phyloP scores from a whole-genome alignment of 495 filamentous ascomycete species.

The Penicillium cinerascens region DNA sequence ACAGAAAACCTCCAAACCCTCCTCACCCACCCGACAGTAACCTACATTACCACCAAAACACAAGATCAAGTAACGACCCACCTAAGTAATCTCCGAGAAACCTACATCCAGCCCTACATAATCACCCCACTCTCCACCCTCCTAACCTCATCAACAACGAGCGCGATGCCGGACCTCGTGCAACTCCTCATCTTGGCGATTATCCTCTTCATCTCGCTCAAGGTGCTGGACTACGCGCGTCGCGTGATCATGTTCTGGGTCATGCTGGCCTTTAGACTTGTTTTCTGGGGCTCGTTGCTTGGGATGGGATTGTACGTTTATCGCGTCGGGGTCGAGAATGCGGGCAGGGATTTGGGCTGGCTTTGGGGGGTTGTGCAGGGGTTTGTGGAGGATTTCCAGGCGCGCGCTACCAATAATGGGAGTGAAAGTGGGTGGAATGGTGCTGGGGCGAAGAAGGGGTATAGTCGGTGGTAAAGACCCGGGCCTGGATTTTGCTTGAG shows the following conservation, averaged over 20 bases:
- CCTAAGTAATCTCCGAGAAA: slow-evolving; percentile 33
- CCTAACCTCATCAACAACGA: slow-evolving; percentile 44
- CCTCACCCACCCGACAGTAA: slow-evolving; percentile 25
- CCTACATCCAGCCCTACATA: slow-evolving; percentile 41
- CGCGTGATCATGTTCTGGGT: slow-evolving; percentile 72
- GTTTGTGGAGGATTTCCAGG: slow-evolving; percentile 52
- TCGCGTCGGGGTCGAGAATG: slow-evolving; percentile 59
- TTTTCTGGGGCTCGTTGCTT: slow-evolving; percentile 56
- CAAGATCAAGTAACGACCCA: slow-evolving; percentile 27
- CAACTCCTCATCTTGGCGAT: slow-evolving; percentile 55
- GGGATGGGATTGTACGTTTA: slow-evolving; percentile 54
- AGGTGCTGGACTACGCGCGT: slow-evolving; percentile 63
- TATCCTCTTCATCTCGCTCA: slow-evolving; percentile 58
- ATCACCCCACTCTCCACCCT: slow-evolving; percentile 43
- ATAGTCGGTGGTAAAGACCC: background rate
- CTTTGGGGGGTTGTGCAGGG: slow-evolving; percentile 49
- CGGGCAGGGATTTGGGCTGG: slow-evolving; percentile 56
- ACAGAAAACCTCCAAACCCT: slow-evolving; percentile 25
- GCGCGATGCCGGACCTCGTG: slow-evolving; percentile 55
- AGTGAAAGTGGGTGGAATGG: background rate
- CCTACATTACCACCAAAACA: slow-evolving; percentile 16
- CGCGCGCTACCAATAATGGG: slow-evolving; percentile 17
- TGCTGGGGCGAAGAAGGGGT: background rate
- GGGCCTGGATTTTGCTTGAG: background rate
- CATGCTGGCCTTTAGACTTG: slow-evolving; percentile 51